Evolutionary conservation across 1,284 basidiomycete species (phyloP).

Genomic region (Pyrrhoderma noxium): DNA sequence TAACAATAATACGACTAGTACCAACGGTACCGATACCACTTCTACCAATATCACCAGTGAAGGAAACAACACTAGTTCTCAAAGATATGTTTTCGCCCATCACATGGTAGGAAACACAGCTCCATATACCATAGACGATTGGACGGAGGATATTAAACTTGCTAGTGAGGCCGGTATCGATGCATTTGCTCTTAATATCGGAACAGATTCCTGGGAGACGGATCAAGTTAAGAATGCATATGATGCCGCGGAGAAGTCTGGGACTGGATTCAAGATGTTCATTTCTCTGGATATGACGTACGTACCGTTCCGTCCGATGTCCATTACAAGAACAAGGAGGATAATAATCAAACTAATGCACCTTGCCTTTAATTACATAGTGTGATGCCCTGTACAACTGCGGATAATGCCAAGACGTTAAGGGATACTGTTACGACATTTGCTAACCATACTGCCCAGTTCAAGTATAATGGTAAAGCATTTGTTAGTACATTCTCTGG

Average conservation of each 20-base stretch:
- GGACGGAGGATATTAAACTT: conserved; percentile 48
- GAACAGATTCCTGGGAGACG: conserved; percentile 60
- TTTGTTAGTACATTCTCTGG: conserved; percentile 78
- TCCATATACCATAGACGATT: conserved; percentile 52
- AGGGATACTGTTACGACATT: conserved; percentile 53
- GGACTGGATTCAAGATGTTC: conserved; percentile 67
- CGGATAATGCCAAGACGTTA: conserved; percentile 48
- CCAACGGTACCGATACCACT: too few species aligned
- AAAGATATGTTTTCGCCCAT: conserved; percentile 57
- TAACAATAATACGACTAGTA: too few species aligned
- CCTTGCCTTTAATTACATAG: too few species aligned
- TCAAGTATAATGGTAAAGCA: conserved; percentile 48
- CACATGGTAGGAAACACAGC: conserved; percentile 65
- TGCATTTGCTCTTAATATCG: conserved; percentile 62
- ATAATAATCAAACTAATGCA: too few species aligned
- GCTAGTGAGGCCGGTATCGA: conserved; percentile 57
- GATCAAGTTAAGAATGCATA: conserved; percentile 60
- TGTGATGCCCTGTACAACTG: conserved; percentile 47
- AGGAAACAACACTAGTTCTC: conserved; percentile 10
- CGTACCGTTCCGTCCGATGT: conserved; percentile 23
- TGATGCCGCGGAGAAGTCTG: conserved; percentile 48
- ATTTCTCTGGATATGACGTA: conserved; percentile 76
- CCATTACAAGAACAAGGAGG: too few species aligned
- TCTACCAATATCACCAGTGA: not conserved
- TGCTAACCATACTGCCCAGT: conserved; percentile 55